Conservation (phyloP, 345 rosid genomes). For the Pelargonium nanum region DNA sequence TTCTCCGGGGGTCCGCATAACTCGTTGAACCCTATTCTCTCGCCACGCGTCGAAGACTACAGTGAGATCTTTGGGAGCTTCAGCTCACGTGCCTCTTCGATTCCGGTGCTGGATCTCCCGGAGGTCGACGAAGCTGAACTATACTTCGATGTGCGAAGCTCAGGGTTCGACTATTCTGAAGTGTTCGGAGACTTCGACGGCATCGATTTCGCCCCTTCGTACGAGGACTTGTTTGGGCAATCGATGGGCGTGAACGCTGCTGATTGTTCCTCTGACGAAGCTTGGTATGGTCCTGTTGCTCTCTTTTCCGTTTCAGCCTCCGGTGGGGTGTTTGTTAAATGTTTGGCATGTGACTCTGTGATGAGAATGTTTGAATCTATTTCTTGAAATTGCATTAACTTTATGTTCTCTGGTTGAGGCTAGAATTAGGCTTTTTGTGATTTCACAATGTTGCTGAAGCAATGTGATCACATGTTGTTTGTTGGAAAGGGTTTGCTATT, state of each 20-base stretch:
- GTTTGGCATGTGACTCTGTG: too few species aligned
- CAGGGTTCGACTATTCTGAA: constrained; percentile 56
- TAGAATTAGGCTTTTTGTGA: too few species aligned
- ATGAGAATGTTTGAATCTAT: too few species aligned
- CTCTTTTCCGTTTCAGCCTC: not conserved
- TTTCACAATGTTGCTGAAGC: too few species aligned
- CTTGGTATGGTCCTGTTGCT: constrained; percentile 45
- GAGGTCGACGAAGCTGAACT: constrained; percentile 30
- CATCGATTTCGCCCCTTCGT: constrained; percentile 52
- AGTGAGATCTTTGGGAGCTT: constrained; percentile 70
- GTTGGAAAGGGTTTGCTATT: too few species aligned
- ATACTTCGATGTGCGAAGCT: constrained; percentile 54
- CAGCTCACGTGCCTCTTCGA: constrained; percentile 67
- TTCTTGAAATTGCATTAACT: too few species aligned
- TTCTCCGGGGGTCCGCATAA: constrained; percentile 65
- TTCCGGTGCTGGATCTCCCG: constrained; percentile 91
- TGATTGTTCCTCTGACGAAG: constrained; percentile 60
- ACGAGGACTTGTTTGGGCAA: constrained; percentile 42
- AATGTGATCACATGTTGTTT: too few species aligned
- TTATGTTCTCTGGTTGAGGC: too few species aligned
- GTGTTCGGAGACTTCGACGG: constrained; percentile 59
- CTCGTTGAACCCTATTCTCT: constrained; percentile 43
- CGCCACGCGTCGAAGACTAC: constrained; percentile 82
- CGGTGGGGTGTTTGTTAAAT: too few species aligned
- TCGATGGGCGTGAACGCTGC: constrained; percentile 19